Evolutionary conservation across 1,139 yeast species (phyloP).

Genomic region (Wickerhamomyces sp.): DNA sequence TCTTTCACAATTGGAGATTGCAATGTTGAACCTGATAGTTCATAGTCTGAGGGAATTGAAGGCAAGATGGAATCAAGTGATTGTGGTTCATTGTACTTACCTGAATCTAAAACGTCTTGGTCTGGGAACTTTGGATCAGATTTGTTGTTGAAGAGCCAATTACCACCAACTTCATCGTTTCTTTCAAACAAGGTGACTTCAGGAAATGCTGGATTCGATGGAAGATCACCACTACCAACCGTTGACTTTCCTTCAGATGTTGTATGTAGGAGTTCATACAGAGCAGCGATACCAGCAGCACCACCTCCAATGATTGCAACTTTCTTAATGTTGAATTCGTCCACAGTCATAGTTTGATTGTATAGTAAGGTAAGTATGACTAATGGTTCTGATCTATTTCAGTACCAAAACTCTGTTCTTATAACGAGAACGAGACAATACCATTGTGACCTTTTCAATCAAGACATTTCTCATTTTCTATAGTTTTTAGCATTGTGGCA

Average conservation of each 20-base stretch:
- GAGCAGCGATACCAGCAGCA: constrained; percentile 32
- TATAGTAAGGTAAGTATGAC: neutral
- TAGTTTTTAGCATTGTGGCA: no score
- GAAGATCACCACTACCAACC: constrained; percentile 10
- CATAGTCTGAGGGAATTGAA: constrained; percentile 11
- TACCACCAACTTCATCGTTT: constrained; percentile 31
- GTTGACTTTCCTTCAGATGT: constrained; percentile 26
- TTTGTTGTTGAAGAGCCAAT: constrained; percentile 28
- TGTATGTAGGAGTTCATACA: constrained; percentile 31
- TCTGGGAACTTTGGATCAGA: constrained; percentile 21
- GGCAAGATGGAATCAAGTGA: constrained; percentile 23
- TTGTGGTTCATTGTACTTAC: constrained; percentile 21
- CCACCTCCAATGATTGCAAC: constrained; percentile 37
- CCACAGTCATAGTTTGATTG: neutral
- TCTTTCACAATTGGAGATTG: constrained; percentile 16
- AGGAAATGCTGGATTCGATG: constrained; percentile 22
- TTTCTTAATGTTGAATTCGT: constrained; percentile 19
- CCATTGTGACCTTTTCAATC: no score
- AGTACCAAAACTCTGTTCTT: no score
- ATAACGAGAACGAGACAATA: no score
- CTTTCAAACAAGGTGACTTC: constrained; percentile 34
- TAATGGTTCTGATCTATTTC: neutral
- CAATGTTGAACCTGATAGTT: constrained; percentile 7
- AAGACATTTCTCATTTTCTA: no score
- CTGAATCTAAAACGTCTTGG: constrained; percentile 18